phyloP scores from a whole-genome alignment of 163 green algal genomes.

The Volvox carteri region DNA sequence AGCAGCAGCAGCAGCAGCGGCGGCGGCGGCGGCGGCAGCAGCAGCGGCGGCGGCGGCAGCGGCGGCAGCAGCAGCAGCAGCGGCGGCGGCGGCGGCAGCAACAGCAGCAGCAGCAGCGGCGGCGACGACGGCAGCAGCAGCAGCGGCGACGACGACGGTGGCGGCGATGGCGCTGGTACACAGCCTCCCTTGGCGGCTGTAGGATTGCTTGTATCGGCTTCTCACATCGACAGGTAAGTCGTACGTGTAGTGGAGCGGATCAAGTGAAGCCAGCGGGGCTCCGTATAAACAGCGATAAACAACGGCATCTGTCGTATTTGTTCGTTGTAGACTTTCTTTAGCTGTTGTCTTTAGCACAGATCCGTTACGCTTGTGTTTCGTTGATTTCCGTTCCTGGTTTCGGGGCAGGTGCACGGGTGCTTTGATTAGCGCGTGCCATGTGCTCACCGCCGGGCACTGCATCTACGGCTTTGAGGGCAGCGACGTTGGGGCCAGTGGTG shows the following conservation, averaged over 20 bases:
- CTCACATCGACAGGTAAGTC: background rate
- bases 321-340: too few relatives aligned
- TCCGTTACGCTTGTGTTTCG: too few relatives aligned
- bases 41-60: background rate
- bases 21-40: background rate
- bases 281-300: too few relatives aligned
- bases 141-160: background rate
- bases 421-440: conserved; percentile 53
- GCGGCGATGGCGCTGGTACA: background rate
- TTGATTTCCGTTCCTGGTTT: too few relatives aligned
- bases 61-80: too few relatives aligned
- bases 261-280: too few relatives aligned
- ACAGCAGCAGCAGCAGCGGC: background rate
- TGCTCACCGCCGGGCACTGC: conserved; percentile 58
- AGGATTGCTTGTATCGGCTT: conserved; percentile 14
- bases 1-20: background rate
- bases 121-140: too few relatives aligned
- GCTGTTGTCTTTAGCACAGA: too few relatives aligned
- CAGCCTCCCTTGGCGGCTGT: background rate
- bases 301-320: too few relatives aligned
- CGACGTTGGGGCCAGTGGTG: too few relatives aligned
- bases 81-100: background rate
- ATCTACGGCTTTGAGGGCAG: conserved; percentile 36
- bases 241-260: too few relatives aligned
- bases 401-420: conserved; percentile 47